Conservation (phyloP, 2,329 filamentous ascomycete genomes). For the Arthrobotrys conoides region DNA sequence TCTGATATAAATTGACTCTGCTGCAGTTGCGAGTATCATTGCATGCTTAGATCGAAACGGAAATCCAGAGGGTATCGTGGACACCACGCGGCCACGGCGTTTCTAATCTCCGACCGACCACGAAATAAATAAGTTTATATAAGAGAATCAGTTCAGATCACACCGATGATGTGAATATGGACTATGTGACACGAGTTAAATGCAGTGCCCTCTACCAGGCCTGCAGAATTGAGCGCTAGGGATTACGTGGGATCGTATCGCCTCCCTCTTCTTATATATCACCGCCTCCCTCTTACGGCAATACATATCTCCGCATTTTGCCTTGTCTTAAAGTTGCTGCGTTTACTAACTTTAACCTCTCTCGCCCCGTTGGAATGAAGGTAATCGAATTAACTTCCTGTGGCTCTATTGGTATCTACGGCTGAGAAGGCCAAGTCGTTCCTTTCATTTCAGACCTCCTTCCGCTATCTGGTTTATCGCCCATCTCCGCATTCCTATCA, state of each 20-base stretch:
- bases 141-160: not conserved
- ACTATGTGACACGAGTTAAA: not conserved
- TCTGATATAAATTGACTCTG: constrained; percentile 20
- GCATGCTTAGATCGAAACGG: not conserved
- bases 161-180: not conserved
- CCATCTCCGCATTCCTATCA: constrained; percentile 41
- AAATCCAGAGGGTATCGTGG: not conserved
- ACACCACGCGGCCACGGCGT: constrained; percentile 2
- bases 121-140: not conserved
- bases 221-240: constrained; percentile 12
- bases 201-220: not conserved
- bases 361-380: constrained; percentile 7
- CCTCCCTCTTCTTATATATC: constrained; percentile 16
- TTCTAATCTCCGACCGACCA: not conserved
- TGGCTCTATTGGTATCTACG: constrained; percentile 3
- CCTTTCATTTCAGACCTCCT: constrained; percentile 14
- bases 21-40: not conserved
- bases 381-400: not conserved
- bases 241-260: constrained; percentile 27
- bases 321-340: not conserved
- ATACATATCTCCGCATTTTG: constrained; percentile 1
- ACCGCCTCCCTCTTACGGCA: constrained; percentile 24
- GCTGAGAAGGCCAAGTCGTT: constrained; percentile 15
- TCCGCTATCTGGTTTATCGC: constrained; percentile 25
- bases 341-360: not conserved